A percentile compares a stretch with the other conserved stretches of the same genome.
Conservation (phyloP, 2,329 filamentous ascomycete genomes). For the Rasamsonia emersonii region DNA sequence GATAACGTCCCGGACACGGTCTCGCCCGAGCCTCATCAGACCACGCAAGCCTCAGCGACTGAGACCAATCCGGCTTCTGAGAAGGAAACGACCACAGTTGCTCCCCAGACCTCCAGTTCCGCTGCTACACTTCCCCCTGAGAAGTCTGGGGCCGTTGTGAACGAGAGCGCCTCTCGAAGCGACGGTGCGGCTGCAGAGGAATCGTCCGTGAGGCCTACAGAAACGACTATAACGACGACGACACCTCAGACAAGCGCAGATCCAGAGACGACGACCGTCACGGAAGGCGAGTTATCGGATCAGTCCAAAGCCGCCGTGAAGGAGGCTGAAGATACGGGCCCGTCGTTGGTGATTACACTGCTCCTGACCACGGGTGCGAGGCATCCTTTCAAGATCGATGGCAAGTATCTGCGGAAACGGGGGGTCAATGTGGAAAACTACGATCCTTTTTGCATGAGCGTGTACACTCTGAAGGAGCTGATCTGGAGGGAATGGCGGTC, state of each 20-base stretch:
- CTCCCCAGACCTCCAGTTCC: too few species aligned
- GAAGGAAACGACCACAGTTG: too few species aligned
- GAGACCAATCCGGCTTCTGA: too few species aligned
- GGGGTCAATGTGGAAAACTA: slow-evolving; percentile 67
- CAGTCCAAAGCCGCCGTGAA: slow-evolving; percentile 14
- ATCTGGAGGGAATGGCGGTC: slow-evolving; percentile 88
- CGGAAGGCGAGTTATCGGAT: neutral
- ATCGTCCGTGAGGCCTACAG: too few species aligned
- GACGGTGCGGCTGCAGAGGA: neutral
- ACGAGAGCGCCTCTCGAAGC: too few species aligned
- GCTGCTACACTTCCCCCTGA: too few species aligned
- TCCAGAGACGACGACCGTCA: neutral
- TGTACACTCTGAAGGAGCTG: slow-evolving; percentile 89
- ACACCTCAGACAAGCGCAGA: slow-evolving; percentile 1
- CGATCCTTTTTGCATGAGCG: slow-evolving; percentile 82
- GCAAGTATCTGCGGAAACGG: slow-evolving; percentile 72
- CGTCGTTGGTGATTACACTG: slow-evolving; percentile 57
- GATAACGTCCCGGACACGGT: neutral
- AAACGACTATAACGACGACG: too few species aligned
- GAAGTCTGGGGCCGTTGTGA: too few species aligned
- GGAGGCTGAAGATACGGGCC: slow-evolving; percentile 29
- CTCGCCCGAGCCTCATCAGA: neutral
- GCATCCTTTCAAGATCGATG: slow-evolving; percentile 84
- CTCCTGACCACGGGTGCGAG: slow-evolving; percentile 72
- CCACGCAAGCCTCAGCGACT: too few species aligned